These are phyloP conservation scores for Globisporangium spinosum DNA, from an alignment of 352 stramenopile species.

Conservation along the genomic window DNA sequence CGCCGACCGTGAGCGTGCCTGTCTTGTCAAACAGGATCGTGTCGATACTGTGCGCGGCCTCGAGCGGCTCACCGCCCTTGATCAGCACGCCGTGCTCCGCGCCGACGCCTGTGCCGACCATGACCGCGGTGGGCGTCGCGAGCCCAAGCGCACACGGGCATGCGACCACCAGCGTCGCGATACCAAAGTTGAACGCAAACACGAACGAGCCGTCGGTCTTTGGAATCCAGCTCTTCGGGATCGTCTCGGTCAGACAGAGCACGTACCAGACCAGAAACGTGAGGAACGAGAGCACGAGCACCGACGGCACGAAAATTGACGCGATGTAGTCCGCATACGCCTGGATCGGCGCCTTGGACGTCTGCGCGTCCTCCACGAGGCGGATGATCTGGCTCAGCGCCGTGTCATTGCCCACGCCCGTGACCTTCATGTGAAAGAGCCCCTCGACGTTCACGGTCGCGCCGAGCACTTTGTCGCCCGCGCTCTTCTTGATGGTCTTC, in stretches of 20 bases:
- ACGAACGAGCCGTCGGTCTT: slow-evolving; percentile 79
- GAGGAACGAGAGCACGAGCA: slow-evolving; percentile 90
- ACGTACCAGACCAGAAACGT: slow-evolving; percentile 96
- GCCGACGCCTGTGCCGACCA: slow-evolving; percentile 97
- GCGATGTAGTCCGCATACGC: slow-evolving; percentile 95
- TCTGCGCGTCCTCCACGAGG: slow-evolving; percentile 98
- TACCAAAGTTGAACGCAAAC: slow-evolving; percentile 96
- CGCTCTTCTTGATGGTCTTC: slow-evolving; percentile 90
- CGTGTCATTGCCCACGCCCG: slow-evolving; percentile 90
- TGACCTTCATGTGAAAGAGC: slow-evolving; percentile 92
- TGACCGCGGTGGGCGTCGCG: slow-evolving; percentile 97
- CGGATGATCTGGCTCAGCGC: slow-evolving; percentile 96
- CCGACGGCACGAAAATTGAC: slow-evolving; percentile 93
- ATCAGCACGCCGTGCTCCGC: slow-evolving; percentile 97
- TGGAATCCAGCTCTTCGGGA: slow-evolving; percentile 71
- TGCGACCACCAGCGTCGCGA: slow-evolving; percentile 97
- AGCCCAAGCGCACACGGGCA: slow-evolving; percentile 98
- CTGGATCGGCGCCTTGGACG: slow-evolving; percentile 97
- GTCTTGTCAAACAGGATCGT: slow-evolving; percentile 99
- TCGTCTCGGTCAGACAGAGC: slow-evolving; percentile 50
- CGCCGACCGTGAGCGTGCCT: slow-evolving; percentile 94
- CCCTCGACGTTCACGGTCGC: slow-evolving; percentile 91
- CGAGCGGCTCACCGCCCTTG: slow-evolving; percentile 94
- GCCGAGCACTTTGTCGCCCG: slow-evolving; percentile 86
- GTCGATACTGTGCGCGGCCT: slow-evolving; percentile 91